Conservation (phyloP, 805 yeast genomes). For the Barnettozyma wickerhamii region DNA sequence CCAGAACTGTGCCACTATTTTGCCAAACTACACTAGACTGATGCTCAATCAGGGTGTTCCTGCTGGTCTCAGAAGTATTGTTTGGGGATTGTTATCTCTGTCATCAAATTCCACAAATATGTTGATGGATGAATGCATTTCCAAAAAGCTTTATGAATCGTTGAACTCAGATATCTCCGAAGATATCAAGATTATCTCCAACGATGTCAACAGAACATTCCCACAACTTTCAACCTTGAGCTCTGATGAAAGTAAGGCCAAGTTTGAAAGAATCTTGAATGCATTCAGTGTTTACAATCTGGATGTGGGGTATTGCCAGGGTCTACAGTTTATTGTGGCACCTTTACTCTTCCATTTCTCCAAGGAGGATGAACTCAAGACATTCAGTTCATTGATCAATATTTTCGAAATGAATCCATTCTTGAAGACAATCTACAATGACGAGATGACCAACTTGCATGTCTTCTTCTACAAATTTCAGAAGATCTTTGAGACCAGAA, state of each 20-base stretch:
- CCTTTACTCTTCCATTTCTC: slow-evolving; percentile 44
- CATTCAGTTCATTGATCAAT: slow-evolving; percentile 48
- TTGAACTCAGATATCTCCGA: slow-evolving; percentile 39
- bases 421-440: slow-evolving; percentile 46
- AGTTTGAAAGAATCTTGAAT: slow-evolving; percentile 50
- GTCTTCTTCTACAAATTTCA: slow-evolving; percentile 51
- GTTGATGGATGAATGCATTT: slow-evolving; percentile 16
- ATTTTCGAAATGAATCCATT: slow-evolving; percentile 54
- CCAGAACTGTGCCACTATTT: slow-evolving; percentile 38
- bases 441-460: slow-evolving; percentile 51
- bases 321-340: slow-evolving; percentile 58
- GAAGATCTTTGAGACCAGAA: slow-evolving; percentile 34
- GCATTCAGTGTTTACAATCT: slow-evolving; percentile 62
- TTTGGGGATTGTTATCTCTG: slow-evolving; percentile 37
- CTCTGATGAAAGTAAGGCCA: slow-evolving; percentile 33
- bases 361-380: slow-evolving; percentile 29
- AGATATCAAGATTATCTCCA: slow-evolving; percentile 41
- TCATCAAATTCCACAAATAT: slow-evolving; percentile 20
- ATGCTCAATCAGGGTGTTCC: slow-evolving; percentile 44
- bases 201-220: slow-evolving; percentile 58
- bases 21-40: slow-evolving; percentile 45
- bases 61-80: slow-evolving; percentile 35
- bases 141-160: slow-evolving; percentile 32
- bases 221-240: slow-evolving; percentile 49
- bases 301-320: slow-evolving; percentile 68